Evolutionary conservation across 1,284 basidiomycete species (phyloP).

Genomic region (Apiotrichum siamense): DNA sequence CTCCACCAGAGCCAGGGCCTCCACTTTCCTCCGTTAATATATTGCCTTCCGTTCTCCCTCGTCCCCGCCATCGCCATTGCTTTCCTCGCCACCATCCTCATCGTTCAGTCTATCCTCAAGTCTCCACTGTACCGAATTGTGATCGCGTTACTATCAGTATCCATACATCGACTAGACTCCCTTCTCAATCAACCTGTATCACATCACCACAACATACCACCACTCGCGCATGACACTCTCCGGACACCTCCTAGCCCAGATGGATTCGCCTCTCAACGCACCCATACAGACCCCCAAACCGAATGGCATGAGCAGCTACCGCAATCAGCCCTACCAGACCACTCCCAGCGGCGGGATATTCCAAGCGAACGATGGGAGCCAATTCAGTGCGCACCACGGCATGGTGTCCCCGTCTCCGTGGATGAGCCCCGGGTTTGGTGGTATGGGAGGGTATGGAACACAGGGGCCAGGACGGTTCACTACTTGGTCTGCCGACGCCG

Average conservation of each 20-base stretch:
- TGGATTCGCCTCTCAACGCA: constrained; percentile 18
- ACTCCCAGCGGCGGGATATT: background rate
- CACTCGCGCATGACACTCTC: constrained; percentile 29
- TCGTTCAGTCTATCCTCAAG: background rate
- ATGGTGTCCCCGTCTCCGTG: background rate
- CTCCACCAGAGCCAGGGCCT: background rate
- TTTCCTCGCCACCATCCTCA: background rate
- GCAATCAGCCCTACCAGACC: background rate
- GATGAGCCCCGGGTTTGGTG: constrained; percentile 4
- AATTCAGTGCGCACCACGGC: constrained; percentile 12
- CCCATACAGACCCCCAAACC: constrained; percentile 12
- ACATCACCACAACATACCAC: background rate
- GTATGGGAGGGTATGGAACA: background rate
- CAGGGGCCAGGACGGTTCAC: constrained; percentile 20
- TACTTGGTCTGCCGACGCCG: constrained; percentile 53
- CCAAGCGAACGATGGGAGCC: constrained; percentile 5
- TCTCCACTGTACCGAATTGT: background rate
- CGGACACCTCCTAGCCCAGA: constrained; percentile 29
- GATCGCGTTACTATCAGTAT: background rate
- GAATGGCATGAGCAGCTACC: background rate
- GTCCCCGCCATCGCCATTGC: background rate
- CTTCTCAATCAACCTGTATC: background rate
- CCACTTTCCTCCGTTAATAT: background rate
- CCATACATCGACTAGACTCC: background rate
- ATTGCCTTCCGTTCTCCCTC: background rate